Conservation (phyloP, 768 basidiomycete genomes). For the Suillus discolor region DNA sequence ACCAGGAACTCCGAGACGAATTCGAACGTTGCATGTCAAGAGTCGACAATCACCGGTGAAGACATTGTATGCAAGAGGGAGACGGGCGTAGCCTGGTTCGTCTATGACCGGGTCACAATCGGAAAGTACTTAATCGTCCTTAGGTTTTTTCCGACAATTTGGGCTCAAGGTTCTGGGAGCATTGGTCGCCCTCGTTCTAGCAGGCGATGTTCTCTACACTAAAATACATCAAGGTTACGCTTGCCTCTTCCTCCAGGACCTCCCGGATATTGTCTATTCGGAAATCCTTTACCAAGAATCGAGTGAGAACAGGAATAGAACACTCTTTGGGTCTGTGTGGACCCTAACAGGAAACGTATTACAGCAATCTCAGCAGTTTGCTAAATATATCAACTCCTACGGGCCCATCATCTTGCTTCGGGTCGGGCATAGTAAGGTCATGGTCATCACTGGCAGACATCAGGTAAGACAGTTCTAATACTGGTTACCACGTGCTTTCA, state of each 20-base stretch:
- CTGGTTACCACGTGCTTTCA: not conserved
- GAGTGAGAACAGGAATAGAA: constrained; percentile 21
- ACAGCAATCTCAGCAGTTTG: constrained; percentile 42
- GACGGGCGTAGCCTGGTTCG: no score
- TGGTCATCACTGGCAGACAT: constrained; percentile 38
- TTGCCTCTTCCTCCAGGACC: constrained; percentile 22
- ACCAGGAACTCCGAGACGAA: no score
- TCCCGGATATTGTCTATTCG: constrained; percentile 5
- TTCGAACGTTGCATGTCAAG: no score
- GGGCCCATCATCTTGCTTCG: constrained; percentile 62
- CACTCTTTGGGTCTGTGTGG: not conserved
- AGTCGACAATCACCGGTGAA: no score
- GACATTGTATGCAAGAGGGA: no score
- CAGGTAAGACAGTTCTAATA: constrained; percentile 28
- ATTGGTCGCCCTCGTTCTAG: constrained; percentile 21
- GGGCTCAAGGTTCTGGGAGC: constrained; percentile 19
- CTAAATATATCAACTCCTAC: constrained; percentile 61
- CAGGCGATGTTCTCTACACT: constrained; percentile 13
- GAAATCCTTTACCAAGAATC: not conserved
- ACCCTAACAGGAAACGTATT: not conserved
- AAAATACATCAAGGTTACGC: constrained; percentile 14
- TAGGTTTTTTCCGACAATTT: not conserved
- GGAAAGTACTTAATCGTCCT: no score
- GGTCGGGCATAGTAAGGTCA: constrained; percentile 39
- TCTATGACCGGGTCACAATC: no score